These are phyloP conservation scores for Globisporangium irregulare DNA, from an alignment of 352 stramenopile species.

Conservation along the genomic window DNA sequence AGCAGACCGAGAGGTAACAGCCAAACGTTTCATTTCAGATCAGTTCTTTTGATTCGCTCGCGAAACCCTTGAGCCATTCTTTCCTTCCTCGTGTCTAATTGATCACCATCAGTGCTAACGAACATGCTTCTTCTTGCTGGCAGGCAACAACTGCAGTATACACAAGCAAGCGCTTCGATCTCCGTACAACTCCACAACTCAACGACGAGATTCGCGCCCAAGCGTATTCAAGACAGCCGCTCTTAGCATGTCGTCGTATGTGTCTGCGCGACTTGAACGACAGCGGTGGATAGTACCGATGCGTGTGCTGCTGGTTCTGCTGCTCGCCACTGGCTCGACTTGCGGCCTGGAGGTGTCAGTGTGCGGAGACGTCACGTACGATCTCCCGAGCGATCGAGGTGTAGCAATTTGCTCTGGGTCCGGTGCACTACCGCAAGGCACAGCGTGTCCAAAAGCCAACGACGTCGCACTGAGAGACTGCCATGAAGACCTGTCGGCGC, in stretches of 20 bases:
- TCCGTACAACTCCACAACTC: neutral
- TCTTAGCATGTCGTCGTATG: neutral
- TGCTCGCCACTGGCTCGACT: neutral
- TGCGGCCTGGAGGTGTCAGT: neutral
- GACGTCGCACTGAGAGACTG: conserved; percentile 15
- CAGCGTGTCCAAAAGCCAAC: conserved; percentile 13
- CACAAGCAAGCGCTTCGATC: neutral
- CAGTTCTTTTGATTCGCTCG: neutral
- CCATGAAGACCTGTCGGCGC: conserved; percentile 15
- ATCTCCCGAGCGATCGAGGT: conserved; percentile 2
- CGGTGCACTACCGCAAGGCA: conserved; percentile 10
- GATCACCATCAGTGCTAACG: neutral
- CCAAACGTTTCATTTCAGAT: neutral
- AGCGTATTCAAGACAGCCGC: neutral
- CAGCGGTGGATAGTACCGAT: conserved; percentile 2
- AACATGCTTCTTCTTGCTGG: neutral
- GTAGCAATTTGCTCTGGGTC: conserved; percentile 15
- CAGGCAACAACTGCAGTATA: neutral
- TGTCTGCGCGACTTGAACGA: neutral
- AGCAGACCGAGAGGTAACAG: neutral
- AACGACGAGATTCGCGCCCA: neutral
- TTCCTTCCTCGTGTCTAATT: neutral
- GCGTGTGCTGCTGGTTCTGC: neutral
- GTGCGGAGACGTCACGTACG: neutral
- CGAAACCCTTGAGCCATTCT: neutral